phyloP scores from a whole-genome alignment of 2,329 filamentous ascomycete genomes.

The Emergomyces pasteurianus region DNA sequence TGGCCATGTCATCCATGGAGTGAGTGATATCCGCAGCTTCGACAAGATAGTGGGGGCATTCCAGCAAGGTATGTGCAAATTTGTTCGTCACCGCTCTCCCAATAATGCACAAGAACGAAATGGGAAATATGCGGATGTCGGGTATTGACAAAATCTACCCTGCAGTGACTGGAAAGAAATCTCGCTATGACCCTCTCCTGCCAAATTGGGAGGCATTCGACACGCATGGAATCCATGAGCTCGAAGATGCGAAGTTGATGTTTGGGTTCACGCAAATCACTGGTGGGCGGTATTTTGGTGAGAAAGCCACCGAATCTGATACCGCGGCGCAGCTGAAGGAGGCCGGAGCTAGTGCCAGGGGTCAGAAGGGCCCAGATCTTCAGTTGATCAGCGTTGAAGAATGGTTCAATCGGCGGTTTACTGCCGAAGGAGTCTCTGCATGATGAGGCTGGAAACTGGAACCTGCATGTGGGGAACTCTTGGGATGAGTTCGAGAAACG shows the following conservation, averaged over 20 bases:
- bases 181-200: constrained; percentile 19
- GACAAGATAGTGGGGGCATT: constrained; percentile 22
- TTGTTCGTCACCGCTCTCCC: not conserved
- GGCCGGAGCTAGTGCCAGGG: not conserved
- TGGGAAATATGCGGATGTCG: not conserved
- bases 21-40: constrained; percentile 25
- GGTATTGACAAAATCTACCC: not conserved
- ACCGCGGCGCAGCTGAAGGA: not conserved
- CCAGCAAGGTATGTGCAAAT: constrained; percentile 17
- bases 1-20: constrained; percentile 26
- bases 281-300: constrained; percentile 13
- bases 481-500: not conserved
- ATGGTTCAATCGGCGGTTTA: not conserved
- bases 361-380: not conserved
- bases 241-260: constrained; percentile 28
- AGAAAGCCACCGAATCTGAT: not conserved
- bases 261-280: constrained; percentile 27
- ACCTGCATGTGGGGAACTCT: not conserved
- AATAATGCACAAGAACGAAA: not conserved
- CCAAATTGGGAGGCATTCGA: constrained; percentile 24
- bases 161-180: constrained; percentile 19
- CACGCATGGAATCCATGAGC: constrained; percentile 20
- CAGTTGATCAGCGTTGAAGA: not conserved
- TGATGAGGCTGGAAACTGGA: not conserved
- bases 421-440: not conserved